Base-by-base conservation (phyloP, 306 rosid genomes). In the Quercus alba region DNA sequence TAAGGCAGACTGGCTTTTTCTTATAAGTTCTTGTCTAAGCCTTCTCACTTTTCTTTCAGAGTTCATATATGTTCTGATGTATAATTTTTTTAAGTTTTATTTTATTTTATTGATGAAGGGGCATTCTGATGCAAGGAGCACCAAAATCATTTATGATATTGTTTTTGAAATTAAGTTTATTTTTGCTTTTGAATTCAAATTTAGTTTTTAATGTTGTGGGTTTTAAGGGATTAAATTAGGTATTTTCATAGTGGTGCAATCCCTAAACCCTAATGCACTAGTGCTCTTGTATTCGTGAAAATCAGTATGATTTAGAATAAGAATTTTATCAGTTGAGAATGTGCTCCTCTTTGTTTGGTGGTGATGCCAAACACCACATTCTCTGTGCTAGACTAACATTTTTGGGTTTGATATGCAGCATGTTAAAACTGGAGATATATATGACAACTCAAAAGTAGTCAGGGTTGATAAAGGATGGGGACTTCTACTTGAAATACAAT, bases 391-490 rank as follows among this genome's bases (percentile, higher is more conserved):
- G 59, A 81, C 63, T 79, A 31, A 81, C 77, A 64, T 64, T 61
- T 33, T 41, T 78, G 17, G 6, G 54, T 64, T 78, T 83, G 74
- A 38, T 75, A 41, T 76, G 85, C 89, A 94, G 98, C 83, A 81
- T 82, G 96, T 93, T 76, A 88, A 87, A 82, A 82, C 88, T 83
- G 99, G 99, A 74, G 97, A 95, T 73, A 89, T 91, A 78, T 95
- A 88, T 76, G 94, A 91, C 4, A 76, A 85, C 71, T 84, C 97
- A 74, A 95, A 84, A 88, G 99, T 93, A 81, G 87, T 93, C 72
- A 86, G 99, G 86, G 97, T 93, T 67, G 98, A 93, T 73, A 91
- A 75, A 84, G 90, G 93, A 70, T 81, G 71, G 5, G 99, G 99
- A 62, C 86, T 95, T 70, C 90, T 93, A 75, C 98, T 95, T 76